Evolutionary conservation across 257 asterid species (phyloP).

Genomic region (Datura wrightii): DNA sequence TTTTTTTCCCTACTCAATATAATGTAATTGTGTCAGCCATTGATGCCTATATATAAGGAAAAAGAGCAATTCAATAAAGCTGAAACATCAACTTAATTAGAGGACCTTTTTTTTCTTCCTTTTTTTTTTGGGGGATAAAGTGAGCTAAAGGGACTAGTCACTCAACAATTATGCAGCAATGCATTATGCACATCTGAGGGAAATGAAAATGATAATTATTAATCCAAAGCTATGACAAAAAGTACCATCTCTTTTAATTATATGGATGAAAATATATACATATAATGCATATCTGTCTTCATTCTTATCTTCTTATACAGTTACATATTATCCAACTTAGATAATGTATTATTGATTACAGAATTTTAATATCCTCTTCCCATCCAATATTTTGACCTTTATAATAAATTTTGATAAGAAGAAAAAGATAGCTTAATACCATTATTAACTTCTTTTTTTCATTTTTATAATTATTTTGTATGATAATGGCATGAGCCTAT

Average conservation of each 20-base stretch:
- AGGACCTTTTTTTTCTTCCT: not conserved
- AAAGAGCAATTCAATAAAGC: conserved; percentile 7
- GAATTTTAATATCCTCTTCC: not conserved
- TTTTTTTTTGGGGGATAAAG: not conserved
- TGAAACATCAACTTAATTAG: conserved; percentile 19
- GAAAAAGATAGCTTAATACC: no score
- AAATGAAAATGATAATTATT: not conserved
- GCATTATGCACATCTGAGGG: not conserved
- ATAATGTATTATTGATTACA: conserved; percentile 9
- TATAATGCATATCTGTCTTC: not conserved
- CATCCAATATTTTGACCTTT: no score
- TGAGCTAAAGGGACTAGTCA: conserved; percentile 16
- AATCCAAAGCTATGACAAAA: not conserved
- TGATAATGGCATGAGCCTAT: no score
- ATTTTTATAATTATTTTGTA: no score
- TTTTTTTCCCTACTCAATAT: no score
- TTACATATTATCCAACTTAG: conserved; percentile 24
- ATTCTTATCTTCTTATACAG: conserved; percentile 21
- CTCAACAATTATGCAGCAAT: not conserved
- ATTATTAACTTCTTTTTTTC: no score
- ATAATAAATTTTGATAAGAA: no score
- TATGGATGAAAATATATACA: not conserved
- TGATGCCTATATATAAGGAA: not conserved
- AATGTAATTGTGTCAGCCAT: no score
- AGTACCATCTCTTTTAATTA: not conserved